These are phyloP conservation scores for Trametes cinnabarina DNA, from an alignment of 768 basidiomycete genomes.

Conservation along the genomic window DNA sequence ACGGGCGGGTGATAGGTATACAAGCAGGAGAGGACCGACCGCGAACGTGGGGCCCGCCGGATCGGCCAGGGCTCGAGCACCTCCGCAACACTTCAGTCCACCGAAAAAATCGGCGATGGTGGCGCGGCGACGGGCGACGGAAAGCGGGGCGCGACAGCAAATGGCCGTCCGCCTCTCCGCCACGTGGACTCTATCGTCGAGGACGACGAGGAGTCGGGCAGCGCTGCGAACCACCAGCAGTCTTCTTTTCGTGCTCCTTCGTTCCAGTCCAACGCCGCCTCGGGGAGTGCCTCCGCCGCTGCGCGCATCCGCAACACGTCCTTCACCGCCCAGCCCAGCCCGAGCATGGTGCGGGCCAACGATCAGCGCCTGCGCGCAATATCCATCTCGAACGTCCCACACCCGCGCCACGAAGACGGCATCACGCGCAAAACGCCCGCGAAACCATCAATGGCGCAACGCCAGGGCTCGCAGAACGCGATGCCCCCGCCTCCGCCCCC, in stretches of 20 bases:
- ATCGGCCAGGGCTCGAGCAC: background rate
- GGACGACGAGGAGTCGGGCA: constrained; percentile 56
- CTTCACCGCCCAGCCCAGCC: constrained; percentile 12
- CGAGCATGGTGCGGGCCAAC: background rate
- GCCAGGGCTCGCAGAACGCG: constrained; percentile 10
- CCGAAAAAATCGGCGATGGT: constrained; percentile 12
- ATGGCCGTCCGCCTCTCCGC: constrained; percentile 42
- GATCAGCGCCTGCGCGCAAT: constrained; percentile 22
- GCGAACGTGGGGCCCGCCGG: constrained; percentile 19
- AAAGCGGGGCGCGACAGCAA: constrained; percentile 14
- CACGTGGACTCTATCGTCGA: constrained; percentile 60
- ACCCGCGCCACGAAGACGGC: constrained; percentile 20
- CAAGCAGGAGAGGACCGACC: constrained; percentile 67
- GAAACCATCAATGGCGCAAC: background rate
- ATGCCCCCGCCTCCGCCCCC: constrained; percentile 2
- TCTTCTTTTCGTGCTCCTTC: constrained; percentile 22
- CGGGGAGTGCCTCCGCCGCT: background rate
- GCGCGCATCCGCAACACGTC: constrained; percentile 12
- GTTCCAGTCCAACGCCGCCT: constrained; percentile 12
- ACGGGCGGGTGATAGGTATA: constrained; percentile 44
- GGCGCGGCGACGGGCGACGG: constrained; percentile 14
- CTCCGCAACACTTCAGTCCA: too few relatives aligned
- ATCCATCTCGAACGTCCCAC: constrained; percentile 25
- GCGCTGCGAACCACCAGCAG: background rate
- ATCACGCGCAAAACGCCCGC: constrained; percentile 4